Base-by-base conservation (phyloP, 1,284 basidiomycete genomes). In the Leccinum olivaceoglutinosum region DNA sequence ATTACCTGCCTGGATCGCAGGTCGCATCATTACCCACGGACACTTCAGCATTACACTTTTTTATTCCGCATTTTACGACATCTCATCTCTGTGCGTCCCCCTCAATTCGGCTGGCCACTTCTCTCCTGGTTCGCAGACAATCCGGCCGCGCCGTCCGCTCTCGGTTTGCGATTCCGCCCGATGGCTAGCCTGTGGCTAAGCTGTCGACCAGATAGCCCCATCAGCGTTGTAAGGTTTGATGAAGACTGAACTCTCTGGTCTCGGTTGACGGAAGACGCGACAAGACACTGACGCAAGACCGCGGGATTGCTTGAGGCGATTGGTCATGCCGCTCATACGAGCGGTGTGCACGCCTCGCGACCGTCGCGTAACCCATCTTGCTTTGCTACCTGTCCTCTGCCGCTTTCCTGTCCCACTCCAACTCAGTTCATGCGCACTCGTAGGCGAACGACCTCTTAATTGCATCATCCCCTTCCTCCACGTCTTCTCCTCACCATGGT, bases 221-320 rank as follows among this genome's bases (percentile, higher is more conserved):
- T 62, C 25, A 21, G 72, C 73, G 74, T 68, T 63, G 70, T 71
- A 76, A 63, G 74, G 69, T 75, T 77, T 72, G 79, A 83, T 80
- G 82, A 83, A 78, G 69, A 71, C 77, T 70, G 79, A 78, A 76
- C 68, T 66, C 68, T 68, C 71, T 66, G 71, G 76, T 74, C 66
- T 68, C 68, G 79, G 79, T 84, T 72, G 81, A 84, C 77, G 77
- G 70, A 77, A 77, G 73, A 63, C 65, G 6, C 55, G 81, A 80
- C 80, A 81, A 79, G 84, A 85, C 83, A 82, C 76, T 68, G 81
- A 87, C 86, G 78, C 86, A 89, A 86, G 87, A 89, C 86, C 81
- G 77, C 77, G 74, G 74, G 65, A 70, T 74, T 68, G 81, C 82
- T 82, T 74, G 83, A 85, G 82, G 78, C 77, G 77, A 74, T 72